These are phyloP conservation scores for Plasmodium inui DNA, from an alignment of 169 alveolate species.

Conservation along the genomic window DNA sequence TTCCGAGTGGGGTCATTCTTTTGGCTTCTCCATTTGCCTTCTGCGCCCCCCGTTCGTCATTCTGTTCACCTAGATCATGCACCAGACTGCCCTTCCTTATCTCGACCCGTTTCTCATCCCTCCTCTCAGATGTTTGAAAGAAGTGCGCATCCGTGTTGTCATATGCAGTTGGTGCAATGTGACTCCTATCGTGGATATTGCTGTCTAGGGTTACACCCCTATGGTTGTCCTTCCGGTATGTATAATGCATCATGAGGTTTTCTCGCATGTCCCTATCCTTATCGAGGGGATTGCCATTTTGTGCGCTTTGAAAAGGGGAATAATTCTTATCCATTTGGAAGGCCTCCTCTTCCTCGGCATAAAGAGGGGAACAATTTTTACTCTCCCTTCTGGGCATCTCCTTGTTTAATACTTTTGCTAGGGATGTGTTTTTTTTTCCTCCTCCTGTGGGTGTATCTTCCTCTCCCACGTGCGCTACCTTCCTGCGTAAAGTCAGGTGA, in stretches of 20 bases:
- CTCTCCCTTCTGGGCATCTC: not conserved
- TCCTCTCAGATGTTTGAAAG: constrained; percentile 6
- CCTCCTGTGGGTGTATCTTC: not conserved
- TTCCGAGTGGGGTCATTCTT: not conserved
- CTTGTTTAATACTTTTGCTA: constrained; percentile 5
- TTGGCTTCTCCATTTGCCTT: not conserved
- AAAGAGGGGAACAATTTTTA: not conserved
- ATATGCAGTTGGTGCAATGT: not conserved
- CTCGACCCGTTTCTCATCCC: no score
- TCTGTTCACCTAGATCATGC: not conserved
- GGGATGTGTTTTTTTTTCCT: not conserved
- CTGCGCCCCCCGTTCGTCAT: not conserved
- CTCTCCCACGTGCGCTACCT: not conserved
- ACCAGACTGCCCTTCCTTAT: not conserved
- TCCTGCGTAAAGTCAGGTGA: constrained; percentile 55
- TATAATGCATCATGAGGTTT: not conserved
- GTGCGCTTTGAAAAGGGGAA: not conserved
- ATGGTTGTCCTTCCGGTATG: not conserved
- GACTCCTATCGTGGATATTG: constrained; percentile 24
- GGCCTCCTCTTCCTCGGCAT: not conserved
- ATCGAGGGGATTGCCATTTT: not conserved
- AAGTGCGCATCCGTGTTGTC: constrained; percentile 9
- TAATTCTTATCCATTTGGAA: not conserved
- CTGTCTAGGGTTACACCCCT: constrained; percentile 3
- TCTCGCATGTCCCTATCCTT: not conserved